Evolutionary conservation across 176 grass and related monocot genomes (phyloP).

Genomic region (Zea luxurians): DNA sequence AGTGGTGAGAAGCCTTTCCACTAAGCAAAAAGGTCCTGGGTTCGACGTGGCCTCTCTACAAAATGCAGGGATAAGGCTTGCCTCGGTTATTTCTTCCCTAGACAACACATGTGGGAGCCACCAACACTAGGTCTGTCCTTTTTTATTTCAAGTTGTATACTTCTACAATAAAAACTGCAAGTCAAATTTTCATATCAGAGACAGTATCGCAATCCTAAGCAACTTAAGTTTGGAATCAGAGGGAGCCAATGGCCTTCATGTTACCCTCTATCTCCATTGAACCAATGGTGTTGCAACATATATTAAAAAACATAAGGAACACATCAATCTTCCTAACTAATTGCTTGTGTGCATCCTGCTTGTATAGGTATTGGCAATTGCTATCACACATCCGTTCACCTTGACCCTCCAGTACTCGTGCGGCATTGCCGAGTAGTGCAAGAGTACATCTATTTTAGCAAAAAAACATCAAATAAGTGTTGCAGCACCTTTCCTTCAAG

Average conservation of each 20-base stretch:
- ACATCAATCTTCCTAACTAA: not conserved
- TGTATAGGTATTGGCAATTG: not conserved
- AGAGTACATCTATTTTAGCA: not conserved
- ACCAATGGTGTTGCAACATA: not conserved
- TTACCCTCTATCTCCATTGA: not conserved
- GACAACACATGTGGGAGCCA: too few species aligned
- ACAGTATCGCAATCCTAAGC: not conserved
- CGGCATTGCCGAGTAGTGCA: not conserved
- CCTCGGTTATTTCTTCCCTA: too few species aligned
- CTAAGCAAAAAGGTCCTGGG: too few species aligned
- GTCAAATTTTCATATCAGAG: not conserved
- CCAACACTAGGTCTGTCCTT: not conserved
- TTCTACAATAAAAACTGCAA: not conserved
- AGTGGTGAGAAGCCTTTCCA: too few species aligned
- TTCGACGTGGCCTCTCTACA: too few species aligned
- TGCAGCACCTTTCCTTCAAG: not conserved
- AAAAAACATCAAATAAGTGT: not conserved
- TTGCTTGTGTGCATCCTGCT: not conserved
- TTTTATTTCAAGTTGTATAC: not conserved
- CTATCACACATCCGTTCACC: not conserved
- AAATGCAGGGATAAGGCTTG: too few species aligned
- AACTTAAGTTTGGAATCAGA: not conserved
- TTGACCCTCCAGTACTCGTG: not conserved
- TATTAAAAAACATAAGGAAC: constrained; percentile 3
- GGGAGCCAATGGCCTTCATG: not conserved